phyloP scores from a whole-genome alignment of 148 eudicot genomes.

The Silene conica region DNA sequence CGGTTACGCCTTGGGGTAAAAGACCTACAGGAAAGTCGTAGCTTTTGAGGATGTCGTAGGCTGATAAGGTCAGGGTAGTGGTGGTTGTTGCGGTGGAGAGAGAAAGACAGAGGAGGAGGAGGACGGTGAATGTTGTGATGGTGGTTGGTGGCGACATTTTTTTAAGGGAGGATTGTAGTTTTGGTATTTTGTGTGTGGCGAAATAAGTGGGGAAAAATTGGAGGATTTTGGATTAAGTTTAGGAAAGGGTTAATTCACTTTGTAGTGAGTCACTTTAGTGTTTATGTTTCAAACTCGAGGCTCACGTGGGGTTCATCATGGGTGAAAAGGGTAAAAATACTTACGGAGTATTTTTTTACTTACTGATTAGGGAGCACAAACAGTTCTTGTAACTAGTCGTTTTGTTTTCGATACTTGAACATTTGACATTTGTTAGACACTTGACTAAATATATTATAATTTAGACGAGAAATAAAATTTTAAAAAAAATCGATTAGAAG shows the following conservation, averaged over 20 bases:
- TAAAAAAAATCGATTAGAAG: no score
- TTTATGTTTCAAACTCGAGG: conserved; percentile 10
- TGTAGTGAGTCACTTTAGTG: background rate
- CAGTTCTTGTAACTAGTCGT: no score
- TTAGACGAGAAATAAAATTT: no score
- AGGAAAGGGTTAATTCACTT: background rate
- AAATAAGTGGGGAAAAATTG: no score
- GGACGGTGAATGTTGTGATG: conserved; percentile 5
- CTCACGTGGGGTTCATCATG: conserved; percentile 10
- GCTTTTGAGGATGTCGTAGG: conserved; percentile 40
- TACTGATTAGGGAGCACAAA: no score
- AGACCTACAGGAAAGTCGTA: conserved; percentile 56
- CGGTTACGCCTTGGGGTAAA: conserved; percentile 47
- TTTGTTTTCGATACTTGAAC: no score
- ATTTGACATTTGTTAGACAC: no score
- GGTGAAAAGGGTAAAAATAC: no score
- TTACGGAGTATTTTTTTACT: no score
- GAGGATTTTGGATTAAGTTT: background rate
- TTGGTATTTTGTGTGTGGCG: background rate
- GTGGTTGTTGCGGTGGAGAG: conserved; percentile 10
- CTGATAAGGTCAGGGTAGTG: conserved; percentile 11
- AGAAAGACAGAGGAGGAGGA: conserved; percentile 3
- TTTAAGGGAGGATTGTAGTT: background rate
- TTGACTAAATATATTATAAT: no score
- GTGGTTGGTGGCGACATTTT: conserved; percentile 13